phyloP scores from a whole-genome alignment of 768 basidiomycete genomes.

The Udeniomyces megalosporus region DNA sequence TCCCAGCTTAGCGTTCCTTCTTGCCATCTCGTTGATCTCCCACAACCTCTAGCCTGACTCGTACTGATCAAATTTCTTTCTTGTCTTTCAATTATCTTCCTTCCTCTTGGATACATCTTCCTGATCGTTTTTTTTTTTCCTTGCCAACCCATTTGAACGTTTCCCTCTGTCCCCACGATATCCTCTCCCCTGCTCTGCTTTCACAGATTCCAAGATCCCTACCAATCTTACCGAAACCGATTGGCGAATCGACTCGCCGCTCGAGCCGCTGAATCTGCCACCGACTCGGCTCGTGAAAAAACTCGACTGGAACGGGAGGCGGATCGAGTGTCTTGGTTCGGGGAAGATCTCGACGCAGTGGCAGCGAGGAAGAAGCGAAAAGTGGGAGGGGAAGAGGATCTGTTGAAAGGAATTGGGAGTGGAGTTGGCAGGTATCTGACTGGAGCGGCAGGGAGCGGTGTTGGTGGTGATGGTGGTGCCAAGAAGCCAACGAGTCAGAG shows the following conservation, averaged over 20 bases:
- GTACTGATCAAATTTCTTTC: no score
- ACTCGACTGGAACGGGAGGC: constrained; percentile 29
- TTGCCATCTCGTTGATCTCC: no score
- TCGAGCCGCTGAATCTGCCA: constrained; percentile 30
- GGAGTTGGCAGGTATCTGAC: no score
- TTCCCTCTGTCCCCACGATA: not conserved
- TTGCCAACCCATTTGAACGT: not conserved
- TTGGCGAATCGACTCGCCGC: constrained; percentile 57
- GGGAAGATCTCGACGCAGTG: constrained; percentile 51
- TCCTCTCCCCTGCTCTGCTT: constrained; percentile 7
- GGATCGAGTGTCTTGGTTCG: constrained; percentile 37
- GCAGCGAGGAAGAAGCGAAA: not conserved
- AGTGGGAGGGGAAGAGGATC: not conserved
- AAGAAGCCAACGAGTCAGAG: no score
- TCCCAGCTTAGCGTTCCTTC: not conserved
- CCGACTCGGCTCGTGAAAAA: constrained; percentile 7
- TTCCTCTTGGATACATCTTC: constrained; percentile 18
- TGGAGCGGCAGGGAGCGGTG: no score
- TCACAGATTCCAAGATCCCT: constrained; percentile 76
- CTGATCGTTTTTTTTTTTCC: not conserved
- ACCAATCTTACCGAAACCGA: constrained; percentile 75
- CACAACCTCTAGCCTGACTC: no score
- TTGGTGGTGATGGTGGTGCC: not conserved
- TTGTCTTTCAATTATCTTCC: not conserved
- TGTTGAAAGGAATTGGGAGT: not conserved